These are phyloP conservation scores for Thinopyrum elongatum DNA, from an alignment of 176 grass and related monocot species.

Conservation along the genomic window DNA sequence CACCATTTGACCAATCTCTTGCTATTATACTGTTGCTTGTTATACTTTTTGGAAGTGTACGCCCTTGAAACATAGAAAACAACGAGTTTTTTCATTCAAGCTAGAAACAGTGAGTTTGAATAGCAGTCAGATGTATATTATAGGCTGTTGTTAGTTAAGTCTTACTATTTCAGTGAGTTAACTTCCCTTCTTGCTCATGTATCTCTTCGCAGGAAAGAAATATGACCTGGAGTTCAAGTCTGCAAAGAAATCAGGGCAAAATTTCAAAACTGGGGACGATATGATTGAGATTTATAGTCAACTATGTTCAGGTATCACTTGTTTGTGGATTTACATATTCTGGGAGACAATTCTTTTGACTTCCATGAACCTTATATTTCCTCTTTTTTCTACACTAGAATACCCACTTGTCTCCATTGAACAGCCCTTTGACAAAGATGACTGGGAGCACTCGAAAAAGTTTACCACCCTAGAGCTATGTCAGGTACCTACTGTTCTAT, in stretches of 20 bases:
- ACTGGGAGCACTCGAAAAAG: conserved; percentile 91
- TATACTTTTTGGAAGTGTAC: background rate
- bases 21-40: background rate
- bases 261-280: conserved; percentile 87
- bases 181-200: conserved; percentile 8
- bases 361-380: conserved; percentile 3
- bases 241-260: conserved; percentile 58
- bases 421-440: conserved; percentile 97
- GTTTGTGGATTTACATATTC: conserved; percentile 20
- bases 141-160: conserved; percentile 4
- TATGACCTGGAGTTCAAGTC: conserved; percentile 90
- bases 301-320: conserved; percentile 73
- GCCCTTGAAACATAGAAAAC: conserved; percentile 35
- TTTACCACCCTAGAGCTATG: conserved; percentile 80
- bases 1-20: conserved; percentile 21
- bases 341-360: background rate
- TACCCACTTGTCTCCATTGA: conserved; percentile 90
- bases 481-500: conserved; percentile 46
- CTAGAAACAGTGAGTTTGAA: background rate
- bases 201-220: conserved; percentile 76
- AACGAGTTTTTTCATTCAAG: background rate
- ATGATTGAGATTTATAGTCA: conserved; percentile 92
- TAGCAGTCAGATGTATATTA: background rate
- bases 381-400: conserved; percentile 47
- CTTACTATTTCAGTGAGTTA: conserved; percentile 19